Conservation (phyloP, 129 eudicot species). For the Tagetes patula region DNA sequence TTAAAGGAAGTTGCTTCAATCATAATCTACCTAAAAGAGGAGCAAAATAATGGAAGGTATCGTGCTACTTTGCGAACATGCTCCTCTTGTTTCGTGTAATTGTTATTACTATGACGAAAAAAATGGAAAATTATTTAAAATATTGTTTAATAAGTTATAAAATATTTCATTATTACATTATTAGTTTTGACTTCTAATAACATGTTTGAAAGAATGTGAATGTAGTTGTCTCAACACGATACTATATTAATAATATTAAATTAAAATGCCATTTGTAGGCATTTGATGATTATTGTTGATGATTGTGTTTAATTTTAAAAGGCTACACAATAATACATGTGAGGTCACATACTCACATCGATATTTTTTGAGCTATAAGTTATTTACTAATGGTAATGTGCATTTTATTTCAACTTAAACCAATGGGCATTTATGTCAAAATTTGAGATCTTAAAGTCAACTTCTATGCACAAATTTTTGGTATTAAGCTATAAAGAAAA, state of each 20-base stretch:
- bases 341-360: background rate
- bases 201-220: background rate
- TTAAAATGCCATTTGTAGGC: background rate
- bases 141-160: background rate
- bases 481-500: too few relatives aligned
- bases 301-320: background rate
- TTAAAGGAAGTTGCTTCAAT: conserved; percentile 16
- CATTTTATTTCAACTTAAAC: too few relatives aligned
- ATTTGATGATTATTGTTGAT: conserved; percentile 12
- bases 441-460: too few relatives aligned
- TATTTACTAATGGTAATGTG: too few relatives aligned
- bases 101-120: background rate
- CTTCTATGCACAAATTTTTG: too few relatives aligned
- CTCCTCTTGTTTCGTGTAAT: conserved; percentile 25
- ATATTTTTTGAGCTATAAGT: background rate
- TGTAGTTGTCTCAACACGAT: background rate
- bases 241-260: conserved; percentile 4
- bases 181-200: background rate
- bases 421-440: too few relatives aligned
- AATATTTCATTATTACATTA: background rate
- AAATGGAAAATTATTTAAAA: background rate
- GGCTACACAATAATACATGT: background rate
- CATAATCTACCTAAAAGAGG: conserved; percentile 11
- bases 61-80: conserved; percentile 26
- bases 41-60: conserved; percentile 28